A percentile compares a stretch with the other conserved stretches of the same genome.
Evolutionary conservation across 2,329 filamentous ascomycete species (phyloP).

Genomic region (Pseudogymnoascus sp.): DNA sequence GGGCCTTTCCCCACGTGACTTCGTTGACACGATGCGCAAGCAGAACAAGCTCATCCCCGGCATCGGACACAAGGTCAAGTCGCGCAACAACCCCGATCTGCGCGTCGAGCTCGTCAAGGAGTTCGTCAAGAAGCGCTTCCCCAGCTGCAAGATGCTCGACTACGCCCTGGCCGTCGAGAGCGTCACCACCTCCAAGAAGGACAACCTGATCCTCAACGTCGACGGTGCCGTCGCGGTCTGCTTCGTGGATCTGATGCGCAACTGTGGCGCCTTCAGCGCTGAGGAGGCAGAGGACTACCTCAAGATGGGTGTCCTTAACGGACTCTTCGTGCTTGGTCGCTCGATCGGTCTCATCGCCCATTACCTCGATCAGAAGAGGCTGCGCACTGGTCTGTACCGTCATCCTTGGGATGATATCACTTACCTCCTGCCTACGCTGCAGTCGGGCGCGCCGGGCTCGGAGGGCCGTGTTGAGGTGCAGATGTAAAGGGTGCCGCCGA

Average conservation of each 20-base stretch:
- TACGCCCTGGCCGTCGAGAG: constrained; percentile 97
- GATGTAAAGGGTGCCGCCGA: constrained; percentile 37
- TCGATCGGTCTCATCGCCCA: constrained; percentile 99
- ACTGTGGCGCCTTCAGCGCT: constrained; percentile 90
- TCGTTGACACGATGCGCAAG: constrained; percentile 98
- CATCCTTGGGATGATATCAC: constrained; percentile 99
- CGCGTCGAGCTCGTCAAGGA: constrained; percentile 99
- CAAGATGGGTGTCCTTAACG: constrained; percentile 98
- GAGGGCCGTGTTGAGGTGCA: constrained; percentile 88
- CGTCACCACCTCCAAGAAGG: constrained; percentile 99
- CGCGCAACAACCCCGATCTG: constrained; percentile 98
- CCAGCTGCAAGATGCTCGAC: constrained; percentile 94
- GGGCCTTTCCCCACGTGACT: constrained; percentile 95
- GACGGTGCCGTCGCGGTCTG: constrained; percentile 97
- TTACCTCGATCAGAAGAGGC: constrained; percentile 98
- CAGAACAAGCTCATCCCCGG: constrained; percentile 99
- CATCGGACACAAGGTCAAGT: constrained; percentile 99
- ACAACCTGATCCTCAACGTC: constrained; percentile 99
- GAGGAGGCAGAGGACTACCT: constrained; percentile 99
- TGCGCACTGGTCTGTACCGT: constrained; percentile 96
- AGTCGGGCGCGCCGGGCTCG: constrained; percentile 61
- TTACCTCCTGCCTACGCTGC: constrained; percentile 79
- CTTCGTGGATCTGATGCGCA: constrained; percentile 95
- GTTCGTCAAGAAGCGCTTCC: constrained; percentile 96
- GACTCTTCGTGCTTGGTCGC: constrained; percentile 94